Evolutionary conservation across 176 grass and related monocot species (phyloP).

Genomic region (Oryza meyeriana): DNA sequence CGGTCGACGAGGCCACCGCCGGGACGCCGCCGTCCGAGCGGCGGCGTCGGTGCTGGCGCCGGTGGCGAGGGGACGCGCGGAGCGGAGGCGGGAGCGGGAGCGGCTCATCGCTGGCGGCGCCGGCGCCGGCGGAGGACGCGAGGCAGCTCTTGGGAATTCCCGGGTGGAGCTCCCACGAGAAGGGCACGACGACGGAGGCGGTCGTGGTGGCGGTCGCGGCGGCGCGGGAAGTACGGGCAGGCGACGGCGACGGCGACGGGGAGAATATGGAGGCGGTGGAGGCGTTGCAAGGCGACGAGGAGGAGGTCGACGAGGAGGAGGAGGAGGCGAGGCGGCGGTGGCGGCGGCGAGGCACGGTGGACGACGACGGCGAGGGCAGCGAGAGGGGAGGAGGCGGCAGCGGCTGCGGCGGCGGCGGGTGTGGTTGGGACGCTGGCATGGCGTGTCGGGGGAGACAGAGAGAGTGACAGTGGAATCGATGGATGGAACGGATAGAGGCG

Average conservation of each 20-base stretch:
- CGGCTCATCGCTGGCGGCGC: background rate
- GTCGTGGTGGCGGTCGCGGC: background rate
- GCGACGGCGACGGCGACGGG: constrained; percentile 30
- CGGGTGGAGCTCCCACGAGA: constrained; percentile 90
- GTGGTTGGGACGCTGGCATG: constrained; percentile 36
- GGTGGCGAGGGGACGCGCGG: background rate
- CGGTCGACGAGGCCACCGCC: background rate
- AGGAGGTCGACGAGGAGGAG: background rate
- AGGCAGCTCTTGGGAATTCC: constrained; percentile 67
- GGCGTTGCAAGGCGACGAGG: too few species aligned
- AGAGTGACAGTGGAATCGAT: background rate
- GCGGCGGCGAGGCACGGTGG: constrained; percentile 19
- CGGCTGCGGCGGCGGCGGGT: constrained; percentile 29
- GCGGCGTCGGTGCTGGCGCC: background rate
- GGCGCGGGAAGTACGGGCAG: background rate
- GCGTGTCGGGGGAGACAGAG: background rate
- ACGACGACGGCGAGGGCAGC: constrained; percentile 17
- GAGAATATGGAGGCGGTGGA: constrained; percentile 21
- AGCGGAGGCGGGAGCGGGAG: constrained; percentile 41
- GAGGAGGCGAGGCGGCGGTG: constrained; percentile 20
- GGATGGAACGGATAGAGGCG: too few species aligned
- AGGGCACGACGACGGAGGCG: constrained; percentile 56
- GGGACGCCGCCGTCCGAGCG: background rate
- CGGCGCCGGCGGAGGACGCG: background rate
- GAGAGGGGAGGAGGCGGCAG: constrained; percentile 52